phyloP scores from a whole-genome alignment of 1,284 basidiomycete species.

The Trichosporon sp. region DNA sequence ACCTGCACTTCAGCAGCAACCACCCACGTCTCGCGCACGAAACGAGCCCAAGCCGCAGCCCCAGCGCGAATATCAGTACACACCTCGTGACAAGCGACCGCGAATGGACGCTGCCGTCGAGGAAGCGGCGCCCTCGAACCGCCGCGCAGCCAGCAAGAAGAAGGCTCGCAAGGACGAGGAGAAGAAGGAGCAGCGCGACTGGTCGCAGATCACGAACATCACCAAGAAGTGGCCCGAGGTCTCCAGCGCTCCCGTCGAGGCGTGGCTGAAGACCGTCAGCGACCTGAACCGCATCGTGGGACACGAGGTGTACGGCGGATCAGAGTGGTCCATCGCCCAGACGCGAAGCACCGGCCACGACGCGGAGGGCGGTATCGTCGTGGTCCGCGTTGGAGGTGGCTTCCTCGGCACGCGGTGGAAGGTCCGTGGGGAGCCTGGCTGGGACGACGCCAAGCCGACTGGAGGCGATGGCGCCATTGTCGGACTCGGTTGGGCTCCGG shows the following conservation, averaged over 20 bases:
- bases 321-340: constrained; percentile 30
- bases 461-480: constrained; percentile 10
- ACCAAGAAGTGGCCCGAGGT: constrained; percentile 34
- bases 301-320: constrained; percentile 27
- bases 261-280: constrained; percentile 24
- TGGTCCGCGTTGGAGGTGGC: constrained; percentile 32
- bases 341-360: constrained; percentile 11
- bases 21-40: constrained; percentile 24
- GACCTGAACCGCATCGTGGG: constrained; percentile 22
- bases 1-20: constrained; percentile 2
- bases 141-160: constrained; percentile 22
- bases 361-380: constrained; percentile 28
- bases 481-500: constrained; percentile 18
- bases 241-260: constrained; percentile 24
- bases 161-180: constrained; percentile 41
- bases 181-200: constrained; percentile 25
- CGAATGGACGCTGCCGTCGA: constrained; percentile 43
- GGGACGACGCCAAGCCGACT: constrained; percentile 30
- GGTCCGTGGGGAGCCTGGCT: constrained; percentile 41
- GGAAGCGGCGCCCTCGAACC: constrained; percentile 24
- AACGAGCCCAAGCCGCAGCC: constrained; percentile 17
- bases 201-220: constrained; percentile 23
- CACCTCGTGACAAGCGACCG: constrained; percentile 34
- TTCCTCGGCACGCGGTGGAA: constrained; percentile 39
- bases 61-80: constrained; percentile 32